Evolutionary conservation across 164 flowering plant genomes (phyloP), one percentile per base, ranked within the genome.

Genomic region (Taxillus chinensis): DNA sequence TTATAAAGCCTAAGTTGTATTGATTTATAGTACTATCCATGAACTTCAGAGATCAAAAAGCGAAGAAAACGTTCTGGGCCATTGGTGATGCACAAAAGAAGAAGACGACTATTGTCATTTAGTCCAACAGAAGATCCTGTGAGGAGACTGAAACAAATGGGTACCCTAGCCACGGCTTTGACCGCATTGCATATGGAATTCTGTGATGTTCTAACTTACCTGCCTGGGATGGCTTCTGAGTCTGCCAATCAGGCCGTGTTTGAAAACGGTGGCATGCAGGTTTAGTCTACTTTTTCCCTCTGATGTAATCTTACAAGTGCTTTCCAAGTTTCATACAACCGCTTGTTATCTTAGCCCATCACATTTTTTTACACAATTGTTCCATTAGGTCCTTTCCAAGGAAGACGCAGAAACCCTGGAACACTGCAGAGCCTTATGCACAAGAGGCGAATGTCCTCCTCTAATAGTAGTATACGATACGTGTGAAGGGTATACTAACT

Each of bases 231-330:
- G 85, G 95, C 87, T 64, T 81, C 84, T n/a, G 72, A 71, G 68
- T 77, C 83, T 51, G 86, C 91, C 50, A 88, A 88, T 68, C 78
- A 68, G 15, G 82, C 91, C 12, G 59, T 55, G 45, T 69, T 84
- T 46, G 91, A 88, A 63, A 65, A 67, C 52, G 87, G 88, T 56
- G 91, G 87, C 66, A 86, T 88, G 87, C 95, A 27, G 27, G 95
- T 88, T 46, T 48, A 27, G 27, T 15, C 49, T 42, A 55, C 63
- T 42, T 1, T 42, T 62, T 60, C 14, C 8, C 58, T 9, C n/a
- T 38, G 4, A 7, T 27, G 27, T 27, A 27, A 27, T 27, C 27
- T 27, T 27, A 27, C 27, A 27, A 27, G 27, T 27, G 27, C 39
- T 40, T 41, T 43, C 10, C 10, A 43, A 43, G 46, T 43, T 43